Conservation (phyloP, 139 green algal species). For the Trebouxia sp. region DNA sequence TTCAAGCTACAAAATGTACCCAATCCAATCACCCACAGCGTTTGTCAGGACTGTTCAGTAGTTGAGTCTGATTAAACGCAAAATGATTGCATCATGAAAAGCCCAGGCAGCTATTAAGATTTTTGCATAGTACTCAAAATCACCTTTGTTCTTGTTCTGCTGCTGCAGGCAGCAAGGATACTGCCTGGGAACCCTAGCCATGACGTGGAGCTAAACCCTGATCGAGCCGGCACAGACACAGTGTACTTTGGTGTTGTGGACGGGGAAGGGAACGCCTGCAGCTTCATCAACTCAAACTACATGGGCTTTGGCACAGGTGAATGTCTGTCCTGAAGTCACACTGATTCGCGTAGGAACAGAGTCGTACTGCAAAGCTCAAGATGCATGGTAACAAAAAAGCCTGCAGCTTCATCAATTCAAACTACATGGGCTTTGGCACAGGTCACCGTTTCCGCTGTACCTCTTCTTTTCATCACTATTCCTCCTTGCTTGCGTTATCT, state of each 20-base stretch:
- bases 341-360: not conserved
- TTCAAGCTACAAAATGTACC: not conserved
- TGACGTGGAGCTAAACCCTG: not conserved
- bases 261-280: conserved; percentile 65
- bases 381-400: too few species aligned
- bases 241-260: conserved; percentile 75
- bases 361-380: too few species aligned
- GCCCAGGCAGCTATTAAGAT: too few species aligned
- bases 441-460: too few species aligned
- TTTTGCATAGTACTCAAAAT: too few species aligned
- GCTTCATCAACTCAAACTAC: conserved; percentile 80
- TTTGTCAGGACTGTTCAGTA: too few species aligned
- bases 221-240: conserved; percentile 52
- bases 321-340: not conserved
- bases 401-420: conserved; percentile 76
- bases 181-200: conserved; percentile 19
- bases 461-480: too few species aligned
- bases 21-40: too few species aligned
- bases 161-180: conserved; percentile 33
- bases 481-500: too few species aligned
- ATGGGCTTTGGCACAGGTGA: conserved; percentile 67
- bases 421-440: conserved; percentile 57
- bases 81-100: too few species aligned
- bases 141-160: not conserved
- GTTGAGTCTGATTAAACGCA: too few species aligned